Evolutionary conservation across 352 stramenopile species (phyloP).

Genomic region (Phytophthora litchii): DNA sequence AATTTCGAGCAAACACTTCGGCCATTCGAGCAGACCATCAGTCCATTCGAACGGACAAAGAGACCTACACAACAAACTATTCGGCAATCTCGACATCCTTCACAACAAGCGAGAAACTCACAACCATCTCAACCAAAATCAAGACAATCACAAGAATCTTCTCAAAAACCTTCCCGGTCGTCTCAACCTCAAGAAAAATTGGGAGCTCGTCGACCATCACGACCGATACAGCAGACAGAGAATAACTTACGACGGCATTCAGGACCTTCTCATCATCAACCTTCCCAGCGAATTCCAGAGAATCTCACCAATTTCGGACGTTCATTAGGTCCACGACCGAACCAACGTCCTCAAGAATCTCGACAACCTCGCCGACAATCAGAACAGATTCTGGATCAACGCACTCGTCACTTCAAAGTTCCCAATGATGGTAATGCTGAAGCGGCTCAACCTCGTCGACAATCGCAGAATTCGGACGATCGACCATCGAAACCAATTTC

Average conservation of each 20-base stretch:
- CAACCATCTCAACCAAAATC: not conserved
- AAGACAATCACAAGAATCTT: not conserved
- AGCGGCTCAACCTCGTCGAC: conserved; percentile 3
- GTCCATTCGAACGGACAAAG: conserved; percentile 6
- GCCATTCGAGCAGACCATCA: conserved; percentile 25
- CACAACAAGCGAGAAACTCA: not conserved
- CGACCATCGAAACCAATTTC: conserved; percentile 1
- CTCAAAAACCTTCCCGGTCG: not conserved
- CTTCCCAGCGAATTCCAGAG: not conserved
- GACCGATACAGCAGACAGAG: not conserved
- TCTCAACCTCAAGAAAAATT: not conserved
- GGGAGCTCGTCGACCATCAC: not conserved
- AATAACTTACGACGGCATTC: not conserved
- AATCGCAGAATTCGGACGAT: conserved; percentile 3
- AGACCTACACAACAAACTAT: not conserved
- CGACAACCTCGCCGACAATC: conserved; percentile 8
- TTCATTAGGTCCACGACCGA: conserved; percentile 4
- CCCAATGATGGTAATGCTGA: not conserved
- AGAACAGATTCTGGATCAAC: not conserved
- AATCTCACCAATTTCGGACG: conserved; percentile 1
- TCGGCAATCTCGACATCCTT: not conserved
- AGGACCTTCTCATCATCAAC: not conserved
- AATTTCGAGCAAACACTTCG: conserved; percentile 22
- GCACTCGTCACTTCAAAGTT: not conserved
- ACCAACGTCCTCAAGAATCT: not conserved